Percentiles rank a stretch among this genome's conserved stretches.
These are phyloP conservation scores for Bidens hawaiensis DNA, from an alignment of 140 eudicot species.

Conservation along the genomic window DNA sequence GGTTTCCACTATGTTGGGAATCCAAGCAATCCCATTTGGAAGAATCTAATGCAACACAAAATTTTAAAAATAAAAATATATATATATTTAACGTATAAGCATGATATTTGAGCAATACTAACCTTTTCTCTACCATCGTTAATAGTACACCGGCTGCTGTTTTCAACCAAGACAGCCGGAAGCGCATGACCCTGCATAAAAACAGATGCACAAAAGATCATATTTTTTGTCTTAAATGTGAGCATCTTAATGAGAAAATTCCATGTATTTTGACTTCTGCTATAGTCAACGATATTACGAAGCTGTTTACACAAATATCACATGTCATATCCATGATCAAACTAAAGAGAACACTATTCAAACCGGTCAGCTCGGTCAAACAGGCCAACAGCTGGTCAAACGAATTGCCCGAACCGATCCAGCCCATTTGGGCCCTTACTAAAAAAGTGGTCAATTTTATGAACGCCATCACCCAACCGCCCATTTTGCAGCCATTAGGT, in stretches of 20 bases:
- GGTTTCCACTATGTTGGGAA: slow-evolving; percentile 60
- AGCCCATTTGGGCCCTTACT: too few relatives aligned
- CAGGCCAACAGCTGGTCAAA: not conserved
- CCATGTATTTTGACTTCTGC: not conserved
- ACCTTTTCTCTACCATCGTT: slow-evolving; percentile 87
- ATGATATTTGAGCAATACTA: slow-evolving; percentile 4
- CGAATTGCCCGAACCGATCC: not conserved
- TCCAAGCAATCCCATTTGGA: slow-evolving; percentile 84
- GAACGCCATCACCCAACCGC: too few relatives aligned
- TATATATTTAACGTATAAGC: not conserved
- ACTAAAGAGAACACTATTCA: not conserved
- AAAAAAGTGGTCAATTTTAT: too few relatives aligned
- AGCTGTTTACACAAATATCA: not conserved
- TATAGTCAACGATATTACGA: not conserved
- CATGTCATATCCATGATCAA: not conserved
- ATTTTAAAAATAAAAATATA: not conserved
- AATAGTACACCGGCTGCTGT: slow-evolving; percentile 87
- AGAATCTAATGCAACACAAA: slow-evolving; percentile 47
- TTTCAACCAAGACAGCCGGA: slow-evolving; percentile 91
- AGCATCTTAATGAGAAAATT: not conserved
- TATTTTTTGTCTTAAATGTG: not conserved
- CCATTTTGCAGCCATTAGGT: too few relatives aligned
- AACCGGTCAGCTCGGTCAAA: not conserved
- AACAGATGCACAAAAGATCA: slow-evolving; percentile 6
- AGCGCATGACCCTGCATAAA: slow-evolving; percentile 40